These are phyloP conservation scores for Dichotomocladium elegans DNA, from an alignment of 371 early-diverging fungal species.

Conservation along the genomic window DNA sequence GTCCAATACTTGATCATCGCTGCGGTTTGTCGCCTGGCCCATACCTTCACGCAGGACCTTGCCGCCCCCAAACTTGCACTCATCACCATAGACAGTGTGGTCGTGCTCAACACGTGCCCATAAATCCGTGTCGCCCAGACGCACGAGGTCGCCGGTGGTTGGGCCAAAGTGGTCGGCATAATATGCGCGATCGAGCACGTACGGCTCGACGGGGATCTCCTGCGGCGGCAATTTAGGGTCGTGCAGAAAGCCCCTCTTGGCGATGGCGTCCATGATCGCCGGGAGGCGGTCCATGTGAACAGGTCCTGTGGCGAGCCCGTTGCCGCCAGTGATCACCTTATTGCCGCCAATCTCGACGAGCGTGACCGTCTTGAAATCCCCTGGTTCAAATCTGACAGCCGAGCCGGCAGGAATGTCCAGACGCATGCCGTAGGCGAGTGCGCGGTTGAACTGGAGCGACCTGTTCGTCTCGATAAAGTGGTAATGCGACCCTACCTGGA, in stretches of 20 bases:
- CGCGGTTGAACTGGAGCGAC: conserved; percentile 76
- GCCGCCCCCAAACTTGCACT: conserved; percentile 84
- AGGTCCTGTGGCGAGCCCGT: conserved; percentile 70
- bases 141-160: conserved; percentile 84
- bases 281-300: conserved; percentile 50
- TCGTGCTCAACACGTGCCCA: conserved; percentile 89
- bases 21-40: conserved; percentile 74
- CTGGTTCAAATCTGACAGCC: conserved; percentile 76
- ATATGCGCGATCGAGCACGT: conserved; percentile 66
- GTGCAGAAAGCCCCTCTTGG: conserved; percentile 58
- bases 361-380: conserved; percentile 79
- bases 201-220: conserved; percentile 30
- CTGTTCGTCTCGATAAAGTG: conserved; percentile 91
- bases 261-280: conserved; percentile 40
- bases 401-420: conserved; percentile 87
- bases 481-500: conserved; percentile 92
- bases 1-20: conserved; percentile 73
- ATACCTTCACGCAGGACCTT: conserved; percentile 91
- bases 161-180: conserved; percentile 92
- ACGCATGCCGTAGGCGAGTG: conserved; percentile 75
- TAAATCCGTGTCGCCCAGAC: conserved; percentile 81
- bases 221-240: conserved; percentile 41
- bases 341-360: conserved; percentile 84
- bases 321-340: conserved; percentile 80
- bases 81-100: conserved; percentile 87